Evolutionary conservation across 768 basidiomycete genomes (phyloP).

Genomic region (Arthromyces matolae): DNA sequence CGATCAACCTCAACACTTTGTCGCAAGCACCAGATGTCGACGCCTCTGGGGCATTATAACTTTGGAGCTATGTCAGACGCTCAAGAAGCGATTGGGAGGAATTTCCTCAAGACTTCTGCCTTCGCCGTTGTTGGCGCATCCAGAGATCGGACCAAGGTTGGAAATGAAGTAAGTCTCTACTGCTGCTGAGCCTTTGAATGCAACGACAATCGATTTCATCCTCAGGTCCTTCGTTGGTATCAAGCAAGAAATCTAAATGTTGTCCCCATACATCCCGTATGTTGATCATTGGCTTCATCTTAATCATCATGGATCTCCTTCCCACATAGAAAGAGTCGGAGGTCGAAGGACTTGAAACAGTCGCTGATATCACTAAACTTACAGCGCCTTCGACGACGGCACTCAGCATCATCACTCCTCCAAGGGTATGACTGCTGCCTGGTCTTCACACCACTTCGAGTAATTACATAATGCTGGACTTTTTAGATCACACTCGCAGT

Average conservation of each 20-base stretch:
- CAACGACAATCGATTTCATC: no score
- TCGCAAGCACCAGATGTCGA: slow-evolving; percentile 19
- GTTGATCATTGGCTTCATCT: slow-evolving; percentile 16
- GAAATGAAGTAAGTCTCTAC: slow-evolving; percentile 56
- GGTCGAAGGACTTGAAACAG: slow-evolving; percentile 60
- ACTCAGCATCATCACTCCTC: slow-evolving; percentile 75
- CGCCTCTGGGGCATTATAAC: slow-evolving; percentile 9
- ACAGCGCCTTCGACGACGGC: slow-evolving; percentile 61
- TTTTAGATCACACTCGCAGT: slow-evolving; percentile 65
- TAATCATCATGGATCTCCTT: not conserved
- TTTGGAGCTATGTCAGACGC: slow-evolving; percentile 14
- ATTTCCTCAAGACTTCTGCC: slow-evolving; percentile 59
- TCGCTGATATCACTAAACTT: slow-evolving; percentile 54
- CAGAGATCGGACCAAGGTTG: slow-evolving; percentile 73
- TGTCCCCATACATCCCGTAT: slow-evolving; percentile 72
- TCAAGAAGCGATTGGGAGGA: slow-evolving; percentile 37
- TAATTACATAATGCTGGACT: not conserved
- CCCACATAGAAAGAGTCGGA: slow-evolving; percentile 58
- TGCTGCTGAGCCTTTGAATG: not conserved
- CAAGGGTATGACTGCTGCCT: slow-evolving; percentile 43
- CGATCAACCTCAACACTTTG: not conserved
- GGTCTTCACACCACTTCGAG: not conserved
- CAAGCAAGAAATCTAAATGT: slow-evolving; percentile 52
- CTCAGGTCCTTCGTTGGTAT: slow-evolving; percentile 78
- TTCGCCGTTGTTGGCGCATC: slow-evolving; percentile 85